Conservation (phyloP, 345 rosid genomes). For the Euphorbia lathyris region DNA sequence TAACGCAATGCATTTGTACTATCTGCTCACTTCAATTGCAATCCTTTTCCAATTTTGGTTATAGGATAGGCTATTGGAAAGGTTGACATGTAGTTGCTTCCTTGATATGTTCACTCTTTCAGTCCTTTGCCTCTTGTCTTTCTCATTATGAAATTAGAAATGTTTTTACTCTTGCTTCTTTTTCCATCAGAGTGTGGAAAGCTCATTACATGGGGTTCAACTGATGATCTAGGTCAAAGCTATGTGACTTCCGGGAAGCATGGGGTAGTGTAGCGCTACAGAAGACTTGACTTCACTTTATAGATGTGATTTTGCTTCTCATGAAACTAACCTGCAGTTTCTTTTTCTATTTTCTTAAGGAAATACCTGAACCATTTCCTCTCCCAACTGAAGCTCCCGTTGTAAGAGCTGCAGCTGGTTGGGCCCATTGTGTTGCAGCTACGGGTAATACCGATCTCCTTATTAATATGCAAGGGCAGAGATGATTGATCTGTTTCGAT, state of each 20-base stretch:
- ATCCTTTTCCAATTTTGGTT: not conserved
- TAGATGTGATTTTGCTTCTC: not conserved
- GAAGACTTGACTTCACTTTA: constrained; percentile 15
- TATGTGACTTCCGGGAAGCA: constrained; percentile 95
- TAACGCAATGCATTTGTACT: not conserved
- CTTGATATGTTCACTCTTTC: not conserved
- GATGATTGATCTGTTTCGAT: constrained; percentile 4
- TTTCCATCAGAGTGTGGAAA: constrained; percentile 69
- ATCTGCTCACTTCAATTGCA: not conserved
- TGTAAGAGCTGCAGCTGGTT: constrained; percentile 79
- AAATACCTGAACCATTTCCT: constrained; percentile 92
- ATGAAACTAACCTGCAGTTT: constrained; percentile 8
- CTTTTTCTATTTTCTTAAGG: constrained; percentile 39
- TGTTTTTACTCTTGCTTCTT: constrained; percentile 12
- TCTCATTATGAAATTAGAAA: not conserved
- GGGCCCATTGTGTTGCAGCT: constrained; percentile 96
- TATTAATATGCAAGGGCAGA: not conserved
- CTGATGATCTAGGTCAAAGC: constrained; percentile 99
- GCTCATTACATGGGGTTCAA: constrained; percentile 98
- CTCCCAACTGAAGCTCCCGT: constrained; percentile 73
- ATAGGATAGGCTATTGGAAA: not conserved
- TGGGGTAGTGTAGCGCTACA: constrained; percentile 48
- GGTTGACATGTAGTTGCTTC: not conserved
- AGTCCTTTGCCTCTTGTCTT: not conserved
- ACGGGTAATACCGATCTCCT: constrained; percentile 50